Conservation (phyloP, 2,329 filamentous ascomycete species). For the Fusarium torreyae region DNA sequence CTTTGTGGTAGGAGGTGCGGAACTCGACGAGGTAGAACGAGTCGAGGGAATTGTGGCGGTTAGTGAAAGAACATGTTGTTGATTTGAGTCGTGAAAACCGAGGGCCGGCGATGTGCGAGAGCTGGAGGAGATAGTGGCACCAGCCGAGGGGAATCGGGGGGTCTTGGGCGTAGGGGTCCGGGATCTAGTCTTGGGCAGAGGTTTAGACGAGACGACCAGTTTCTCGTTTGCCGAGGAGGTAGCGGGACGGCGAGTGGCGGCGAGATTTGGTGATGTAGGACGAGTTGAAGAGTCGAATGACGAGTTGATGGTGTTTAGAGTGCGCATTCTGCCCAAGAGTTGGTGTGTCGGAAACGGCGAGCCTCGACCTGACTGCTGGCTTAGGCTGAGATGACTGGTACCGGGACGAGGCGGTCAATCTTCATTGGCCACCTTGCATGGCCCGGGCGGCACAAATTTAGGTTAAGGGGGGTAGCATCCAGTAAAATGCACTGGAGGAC, state of each 20-base stretch:
- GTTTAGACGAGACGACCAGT: constrained; percentile 39
- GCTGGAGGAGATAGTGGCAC: constrained; percentile 43
- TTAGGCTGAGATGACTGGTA: constrained; percentile 37
- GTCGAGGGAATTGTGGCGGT: constrained; percentile 51
- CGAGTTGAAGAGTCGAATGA: constrained; percentile 42
- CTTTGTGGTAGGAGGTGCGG: constrained; percentile 42
- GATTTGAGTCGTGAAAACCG: constrained; percentile 42
- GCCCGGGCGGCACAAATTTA: constrained; percentile 33
- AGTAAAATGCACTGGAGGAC: constrained; percentile 15
- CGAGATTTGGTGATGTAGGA: constrained; percentile 32
- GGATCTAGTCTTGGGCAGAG: constrained; percentile 35
- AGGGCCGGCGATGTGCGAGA: constrained; percentile 39
- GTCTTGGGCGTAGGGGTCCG: constrained; percentile 30
- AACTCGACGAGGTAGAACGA: constrained; percentile 48
- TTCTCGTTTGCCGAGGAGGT: constrained; percentile 25
- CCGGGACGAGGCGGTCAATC: constrained; percentile 29
- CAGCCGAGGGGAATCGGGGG: constrained; percentile 41
- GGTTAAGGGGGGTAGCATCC: constrained; percentile 34
- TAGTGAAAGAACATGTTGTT: constrained; percentile 53
- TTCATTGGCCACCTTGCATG: constrained; percentile 43
- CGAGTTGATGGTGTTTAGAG: constrained; percentile 50
- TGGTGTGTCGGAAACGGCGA: constrained; percentile 29
- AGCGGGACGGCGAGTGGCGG: constrained; percentile 27
- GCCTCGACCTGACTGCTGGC: constrained; percentile 30
- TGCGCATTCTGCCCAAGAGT: constrained; percentile 48